Evolutionary conservation across 2,329 filamentous ascomycete species (phyloP), one percentile per base, ranked within the genome.

Genomic region (Claviceps pazoutovae): DNA sequence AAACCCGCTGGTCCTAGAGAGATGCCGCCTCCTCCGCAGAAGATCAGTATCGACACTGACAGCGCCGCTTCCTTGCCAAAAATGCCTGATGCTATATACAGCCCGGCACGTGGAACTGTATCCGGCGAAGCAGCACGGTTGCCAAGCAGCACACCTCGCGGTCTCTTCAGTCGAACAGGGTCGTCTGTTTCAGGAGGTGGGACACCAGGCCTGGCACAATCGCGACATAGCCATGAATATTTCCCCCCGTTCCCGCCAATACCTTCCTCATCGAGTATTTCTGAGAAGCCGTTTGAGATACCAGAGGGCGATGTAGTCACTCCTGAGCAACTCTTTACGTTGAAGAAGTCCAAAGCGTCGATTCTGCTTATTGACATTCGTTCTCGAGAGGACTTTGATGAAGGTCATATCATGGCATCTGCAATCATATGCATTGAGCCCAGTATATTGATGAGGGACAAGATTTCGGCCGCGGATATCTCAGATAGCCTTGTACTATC

Each of bases 361-460:
- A 74, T 96, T 23, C 70, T 98, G 13, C 66, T 97, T 23, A 88
- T 98, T 57, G 93, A 98, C 65, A 81, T 96, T 43, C 83, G 93
- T 41, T 73, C 79, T 52, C 82, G 93, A 26, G 80, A 86, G 50
- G 79, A 86, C 8, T 98, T 87, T 62, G 88, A 97, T 58, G 76
- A 84, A 47, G 93, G 93, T 0, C 93, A 98, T 63, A 89, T 98
- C 56, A 85, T 86, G 71, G 82, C 86, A 5, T 83, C 83, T 52
- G 83, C 80, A 5, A 86, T 89, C 41, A 88, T 98, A 45, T 98
- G 93, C 65, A 79, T 98, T 54, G 93, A 98, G 61, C 88, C 90
- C 2, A 74, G 71, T 23, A 78, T 94, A 45, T 78, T 84, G 9
- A 66, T 88, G 47, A 79, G 86, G 51, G 78, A 83, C 45, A 83